These are phyloP conservation scores for Eutypella sp. DNA, from an alignment of 2,329 filamentous ascomycete genomes.

Conservation along the genomic window DNA sequence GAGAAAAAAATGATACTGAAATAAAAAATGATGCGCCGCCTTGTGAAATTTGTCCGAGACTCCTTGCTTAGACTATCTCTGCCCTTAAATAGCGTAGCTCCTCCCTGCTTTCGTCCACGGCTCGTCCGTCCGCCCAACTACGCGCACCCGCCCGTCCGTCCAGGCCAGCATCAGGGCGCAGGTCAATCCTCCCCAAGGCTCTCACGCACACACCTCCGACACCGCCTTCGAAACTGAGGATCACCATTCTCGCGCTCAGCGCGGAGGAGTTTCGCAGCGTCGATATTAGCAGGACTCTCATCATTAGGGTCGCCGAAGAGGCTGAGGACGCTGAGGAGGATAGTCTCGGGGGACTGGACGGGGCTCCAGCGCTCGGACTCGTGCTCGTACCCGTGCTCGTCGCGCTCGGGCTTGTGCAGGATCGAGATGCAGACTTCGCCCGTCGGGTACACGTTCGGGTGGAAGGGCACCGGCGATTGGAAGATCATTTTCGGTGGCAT, in stretches of 20 bases:
- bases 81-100: no score
- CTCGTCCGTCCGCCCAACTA: no score
- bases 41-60: no score
- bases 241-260: constrained; percentile 61
- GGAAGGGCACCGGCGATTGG: constrained; percentile 76
- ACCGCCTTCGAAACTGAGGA: constrained; percentile 73
- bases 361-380: constrained; percentile 90
- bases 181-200: constrained; percentile 68
- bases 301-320: constrained; percentile 91
- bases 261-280: constrained; percentile 83
- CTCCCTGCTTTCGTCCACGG: no score
- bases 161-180: not conserved
- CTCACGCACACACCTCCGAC: constrained; percentile 73
- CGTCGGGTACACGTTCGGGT: constrained; percentile 87
- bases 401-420: constrained; percentile 89
- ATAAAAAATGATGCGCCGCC: no score
- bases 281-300: constrained; percentile 91
- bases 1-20: no score
- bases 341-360: constrained; percentile 92
- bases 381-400: constrained; percentile 88
- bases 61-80: no score
- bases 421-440: constrained; percentile 96
- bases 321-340: constrained; percentile 85
- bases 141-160: not conserved
- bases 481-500: constrained; percentile 88